phyloP scores from a whole-genome alignment of 257 asterid genomes.

The Dorcoceras hygrometricum region DNA sequence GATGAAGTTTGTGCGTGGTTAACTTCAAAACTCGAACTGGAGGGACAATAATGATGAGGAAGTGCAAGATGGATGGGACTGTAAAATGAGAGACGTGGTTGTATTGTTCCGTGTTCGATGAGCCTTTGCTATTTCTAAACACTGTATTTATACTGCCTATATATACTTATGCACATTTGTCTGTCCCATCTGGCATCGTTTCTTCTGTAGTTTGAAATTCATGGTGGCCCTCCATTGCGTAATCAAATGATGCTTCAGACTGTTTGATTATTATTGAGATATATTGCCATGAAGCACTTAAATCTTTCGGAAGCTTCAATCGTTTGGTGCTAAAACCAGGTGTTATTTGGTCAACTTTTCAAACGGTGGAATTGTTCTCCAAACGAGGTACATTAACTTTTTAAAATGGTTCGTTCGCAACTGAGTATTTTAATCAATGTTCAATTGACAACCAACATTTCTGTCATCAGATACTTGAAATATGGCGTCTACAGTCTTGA shows the following conservation, averaged over 20 bases:
- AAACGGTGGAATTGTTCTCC: neutral
- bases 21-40: slow-evolving; percentile 60
- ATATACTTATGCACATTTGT: neutral
- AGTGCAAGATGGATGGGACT: neutral
- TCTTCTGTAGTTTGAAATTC: neutral
- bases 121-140: neutral
- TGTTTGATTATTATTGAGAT: neutral
- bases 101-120: neutral
- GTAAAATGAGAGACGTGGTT: neutral
- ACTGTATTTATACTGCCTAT: neutral
- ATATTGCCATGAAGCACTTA: neutral
- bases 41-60: slow-evolving; percentile 34
- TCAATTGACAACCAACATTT: neutral
- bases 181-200: neutral
- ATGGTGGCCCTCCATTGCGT: neutral
- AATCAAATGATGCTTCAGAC: neutral
- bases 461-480: neutral
- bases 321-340: too few relatives aligned
- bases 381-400: neutral
- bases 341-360: neutral
- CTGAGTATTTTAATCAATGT: neutral
- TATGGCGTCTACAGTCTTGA: neutral
- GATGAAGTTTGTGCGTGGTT: slow-evolving; percentile 72
- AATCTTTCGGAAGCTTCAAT: neutral
- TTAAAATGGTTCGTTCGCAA: neutral